These are phyloP conservation scores for Phytophthora colocasiae DNA, from an alignment of 352 stramenopile genomes.

Conservation along the genomic window DNA sequence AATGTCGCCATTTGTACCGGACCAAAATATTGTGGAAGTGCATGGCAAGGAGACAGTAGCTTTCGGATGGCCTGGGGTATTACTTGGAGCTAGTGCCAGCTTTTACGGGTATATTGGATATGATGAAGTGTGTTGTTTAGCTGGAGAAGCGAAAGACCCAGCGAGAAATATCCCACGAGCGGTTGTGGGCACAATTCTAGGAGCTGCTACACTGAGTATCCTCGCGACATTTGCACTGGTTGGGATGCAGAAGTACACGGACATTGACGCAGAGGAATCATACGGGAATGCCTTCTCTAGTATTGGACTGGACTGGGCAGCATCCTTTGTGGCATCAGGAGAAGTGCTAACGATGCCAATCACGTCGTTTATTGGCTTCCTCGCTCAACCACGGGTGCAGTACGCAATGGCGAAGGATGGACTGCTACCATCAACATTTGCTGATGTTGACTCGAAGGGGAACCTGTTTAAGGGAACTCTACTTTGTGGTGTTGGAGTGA, in stretches of 20 bases:
- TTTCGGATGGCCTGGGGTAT: slow-evolving; percentile 82
- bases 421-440: slow-evolving; percentile 91
- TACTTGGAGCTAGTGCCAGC: slow-evolving; percentile 91
- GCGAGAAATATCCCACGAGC: slow-evolving; percentile 87
- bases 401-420: slow-evolving; percentile 95
- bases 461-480: slow-evolving; percentile 81
- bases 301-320: slow-evolving; percentile 68
- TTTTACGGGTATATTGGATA: slow-evolving; percentile 98
- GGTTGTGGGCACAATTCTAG: slow-evolving; percentile 91
- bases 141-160: slow-evolving; percentile 88
- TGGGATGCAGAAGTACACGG: slow-evolving; percentile 90
- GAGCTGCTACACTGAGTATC: slow-evolving; percentile 82
- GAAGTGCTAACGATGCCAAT: slow-evolving; percentile 96
- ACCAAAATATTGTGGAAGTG: slow-evolving; percentile 23
- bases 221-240: slow-evolving; percentile 93
- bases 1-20: slow-evolving; percentile 87
- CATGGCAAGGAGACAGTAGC: slow-evolving; percentile 42
- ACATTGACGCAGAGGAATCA: slow-evolving; percentile 78
- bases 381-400: slow-evolving; percentile 92
- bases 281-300: slow-evolving; percentile 83
- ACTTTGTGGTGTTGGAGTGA: slow-evolving; percentile 57
- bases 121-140: slow-evolving; percentile 96
- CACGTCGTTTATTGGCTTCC: slow-evolving; percentile 95
- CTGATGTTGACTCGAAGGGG: slow-evolving; percentile 64
- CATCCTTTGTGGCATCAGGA: slow-evolving; percentile 88